Base-by-base conservation (phyloP, 1,284 basidiomycete genomes). In the Singerocomus rubriflavus region DNA sequence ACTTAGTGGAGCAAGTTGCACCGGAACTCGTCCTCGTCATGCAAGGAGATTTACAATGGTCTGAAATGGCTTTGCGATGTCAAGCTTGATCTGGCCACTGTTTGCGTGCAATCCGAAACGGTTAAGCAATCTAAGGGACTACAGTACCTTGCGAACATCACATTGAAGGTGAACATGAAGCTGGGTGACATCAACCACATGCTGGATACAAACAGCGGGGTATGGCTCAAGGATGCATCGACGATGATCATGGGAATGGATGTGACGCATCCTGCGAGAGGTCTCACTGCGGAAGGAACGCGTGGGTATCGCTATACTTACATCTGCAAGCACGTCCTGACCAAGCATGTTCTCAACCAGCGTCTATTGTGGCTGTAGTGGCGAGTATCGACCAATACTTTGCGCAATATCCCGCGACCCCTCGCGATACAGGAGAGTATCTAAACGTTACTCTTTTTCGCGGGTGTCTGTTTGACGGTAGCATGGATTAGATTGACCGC, bases 171-270 rank as follows among this genome's bases (percentile, higher is more conserved):
- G 49, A 92, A 91, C 67, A 85, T 85, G 75, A 91, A 92, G 72
- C 67, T 90, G 49, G 85, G 86, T 4, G 89, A 89, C 14, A 72
- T 85, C 46, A 91, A 92, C 60, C 87, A 90, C 56, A 67, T 63
- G 8, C 66, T 91, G 35, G 83, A 85, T 52, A 58, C 66, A 10
- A 57, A 62, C 1, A 79, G 71, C 53, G 79, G 84, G 68, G 47
- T 48, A 1, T 85, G 81, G 82, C 69, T 91, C 34, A 74, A 69
- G 53, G 58, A 72, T 51, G 67, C 64, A 53, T 72, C 81, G 6
- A 91, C 88, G 0, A 91, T 92, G 84, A 65, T 91, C 30, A 79
- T 91, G 29, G 89, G 89, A 6, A 88, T 90, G 69, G 89, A 91
- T 58, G 88, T 92, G 2, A 88, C 85, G 1, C 88, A 91, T 64